Base-by-base conservation (phyloP, 106 monocot genomes). In the Ottelia alismoides region DNA sequence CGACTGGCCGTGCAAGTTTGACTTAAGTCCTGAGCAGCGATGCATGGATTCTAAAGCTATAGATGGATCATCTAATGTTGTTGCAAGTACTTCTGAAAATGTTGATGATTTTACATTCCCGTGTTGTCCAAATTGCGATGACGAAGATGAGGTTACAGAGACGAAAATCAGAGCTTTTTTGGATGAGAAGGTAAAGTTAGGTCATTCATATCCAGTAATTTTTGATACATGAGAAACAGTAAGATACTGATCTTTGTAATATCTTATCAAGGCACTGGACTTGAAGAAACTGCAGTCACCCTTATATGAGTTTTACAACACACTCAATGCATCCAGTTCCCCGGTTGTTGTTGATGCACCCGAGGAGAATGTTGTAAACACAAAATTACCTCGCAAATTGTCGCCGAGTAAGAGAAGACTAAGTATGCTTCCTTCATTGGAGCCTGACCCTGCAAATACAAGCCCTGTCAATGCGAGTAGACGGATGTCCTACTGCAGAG, bases 231-330 rank as follows among this genome's bases (percentile, higher is more conserved):
- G 3, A 11, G 19, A 18, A 18, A 18, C n/a, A 49, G 48, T 20
- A 19, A 14, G 48, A 2, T 49, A 19, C 3, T 14, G 3, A 35
- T n/a, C n/a, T n/a, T 58, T 40, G 25, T 7, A 47, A 25, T 44
- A 57, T 2, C 25, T 48, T 47, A 17, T 25, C 31, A 11, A 98
- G 98, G 98, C 90, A n/a, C 49, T 86, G 70, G 98, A 99, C 53
- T 63, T 99, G 62, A 90, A 82, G 74, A 99, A 86, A 66, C 65
- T 99, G 60, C 98, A 90, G 71, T 82, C 96, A 58, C 89, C 96
- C 60, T 54, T 98, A 28, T 89, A 82, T 31, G 92, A 99, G 68
- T 85, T 99, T 68, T 85, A 71, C 72, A 88, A 81, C 63, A 76
- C 84, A 20, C 66, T 79, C 64, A 81, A 79, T 69, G 45, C 68